These are phyloP conservation scores for Lactarius sp. DNA, from an alignment of 768 basidiomycete species.

Conservation along the genomic window DNA sequence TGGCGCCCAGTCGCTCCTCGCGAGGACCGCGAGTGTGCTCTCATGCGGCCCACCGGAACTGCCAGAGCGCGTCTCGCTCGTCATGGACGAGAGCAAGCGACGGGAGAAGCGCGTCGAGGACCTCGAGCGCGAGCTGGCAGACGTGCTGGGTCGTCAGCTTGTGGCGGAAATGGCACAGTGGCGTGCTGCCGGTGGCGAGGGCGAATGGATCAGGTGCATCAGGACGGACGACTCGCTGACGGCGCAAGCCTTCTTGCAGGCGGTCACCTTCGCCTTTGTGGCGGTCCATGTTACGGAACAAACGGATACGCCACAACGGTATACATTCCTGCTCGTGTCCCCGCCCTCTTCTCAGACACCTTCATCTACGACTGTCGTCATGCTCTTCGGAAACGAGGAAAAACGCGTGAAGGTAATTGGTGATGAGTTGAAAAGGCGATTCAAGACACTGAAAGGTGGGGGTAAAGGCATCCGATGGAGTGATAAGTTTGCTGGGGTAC, in stretches of 20 bases:
- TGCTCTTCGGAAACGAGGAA: constrained; percentile 59
- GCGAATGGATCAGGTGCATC: constrained; percentile 43
- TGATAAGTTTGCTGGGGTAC: constrained; percentile 63
- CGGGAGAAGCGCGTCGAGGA: constrained; percentile 66
- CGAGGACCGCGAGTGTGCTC: constrained; percentile 52
- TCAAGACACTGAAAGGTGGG: constrained; percentile 63
- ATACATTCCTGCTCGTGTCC: constrained; percentile 53
- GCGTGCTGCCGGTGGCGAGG: constrained; percentile 27
- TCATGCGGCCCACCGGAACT: constrained; percentile 66
- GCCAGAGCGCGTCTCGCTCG: constrained; percentile 60
- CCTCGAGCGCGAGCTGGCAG: constrained; percentile 61
- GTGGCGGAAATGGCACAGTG: constrained; percentile 33
- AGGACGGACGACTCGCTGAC: constrained; percentile 58
- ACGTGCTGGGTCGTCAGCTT: constrained; percentile 41
- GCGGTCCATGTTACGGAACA: constrained; percentile 28
- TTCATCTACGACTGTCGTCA: constrained; percentile 48
- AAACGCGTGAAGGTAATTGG: constrained; percentile 54
- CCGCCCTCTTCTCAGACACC: constrained; percentile 53
- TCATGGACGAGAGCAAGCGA: constrained; percentile 61
- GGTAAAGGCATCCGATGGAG: constrained; percentile 76
- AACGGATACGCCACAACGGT: constrained; percentile 29
- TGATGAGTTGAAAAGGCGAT: constrained; percentile 49
- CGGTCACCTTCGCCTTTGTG: constrained; percentile 48
- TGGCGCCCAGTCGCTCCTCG: constrained; percentile 51
- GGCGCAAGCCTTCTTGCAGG: constrained; percentile 53